Base-by-base conservation (phyloP, 2,329 filamentous ascomycete species). In the Diplodia corticola region DNA sequence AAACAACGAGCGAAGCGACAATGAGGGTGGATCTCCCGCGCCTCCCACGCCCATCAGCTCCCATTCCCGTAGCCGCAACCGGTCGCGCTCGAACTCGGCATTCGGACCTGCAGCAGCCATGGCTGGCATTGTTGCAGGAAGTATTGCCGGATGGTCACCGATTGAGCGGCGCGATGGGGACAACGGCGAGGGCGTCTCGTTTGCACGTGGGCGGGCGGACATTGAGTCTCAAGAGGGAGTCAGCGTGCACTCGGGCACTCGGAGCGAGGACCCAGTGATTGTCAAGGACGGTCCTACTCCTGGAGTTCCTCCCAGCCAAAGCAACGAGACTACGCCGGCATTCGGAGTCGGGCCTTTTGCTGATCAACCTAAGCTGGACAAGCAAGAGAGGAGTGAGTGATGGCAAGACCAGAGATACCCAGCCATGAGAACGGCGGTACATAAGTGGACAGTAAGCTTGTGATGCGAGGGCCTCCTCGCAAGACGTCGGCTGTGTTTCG, bases 91-190 rank as follows among this genome's bases (percentile, higher is more conserved):
- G 50, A 89, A 86, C 74, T 92, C 90, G 30, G 89, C 89, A 1
- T 83, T 93, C 12, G 90, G 88, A 12, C 89, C 90, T 1, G 88
- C 90, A 1, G 88, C 89, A 7, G 90, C 92, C 68, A 93, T 93
- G 91, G 89, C 91, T n/a, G 91, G 91, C 68, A 89, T 93, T 67
- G 87, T 93, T 59, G 91, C 90, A 9, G 91, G 90, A 50, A 89
- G 89, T 72, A 86, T 93, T 37, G 90, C 88, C 15, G 89, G 89
- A 33, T 93, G 90, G 90, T 91, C 89, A 55, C 91, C 91, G 0
- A 85, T 88, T 64, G 88, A 89, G 67, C 80, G 85, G 35, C 64
- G 64, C 44, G 64, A 65, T 24, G 72, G 72, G 44, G 73, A 77
- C 22, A 77, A 80, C 61, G 72, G 72, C 40, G 73, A 77, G 22